These are phyloP conservation scores for Syzygium jambos DNA, from an alignment of 345 rosid genomes.

Conservation along the genomic window DNA sequence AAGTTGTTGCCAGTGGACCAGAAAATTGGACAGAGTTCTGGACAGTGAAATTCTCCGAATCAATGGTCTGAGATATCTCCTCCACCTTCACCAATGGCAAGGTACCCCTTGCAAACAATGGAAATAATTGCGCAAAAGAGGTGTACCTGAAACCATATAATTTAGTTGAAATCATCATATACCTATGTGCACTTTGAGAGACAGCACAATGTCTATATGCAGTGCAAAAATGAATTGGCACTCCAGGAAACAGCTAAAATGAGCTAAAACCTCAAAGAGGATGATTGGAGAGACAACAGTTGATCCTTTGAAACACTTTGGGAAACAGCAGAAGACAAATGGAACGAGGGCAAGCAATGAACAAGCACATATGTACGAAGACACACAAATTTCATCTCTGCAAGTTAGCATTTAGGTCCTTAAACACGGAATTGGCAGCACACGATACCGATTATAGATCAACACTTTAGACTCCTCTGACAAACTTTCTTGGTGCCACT, in stretches of 20 bases:
- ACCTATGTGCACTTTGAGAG: neutral
- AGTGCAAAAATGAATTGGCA: neutral
- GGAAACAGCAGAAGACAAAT: neutral
- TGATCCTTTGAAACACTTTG: neutral
- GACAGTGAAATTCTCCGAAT: slow-evolving; percentile 69
- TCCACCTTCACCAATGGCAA: slow-evolving; percentile 64
- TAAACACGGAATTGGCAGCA: neutral
- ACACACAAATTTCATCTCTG: neutral
- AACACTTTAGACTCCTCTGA: neutral
- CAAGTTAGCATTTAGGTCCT: neutral
- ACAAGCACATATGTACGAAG: neutral
- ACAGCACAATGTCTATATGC: neutral
- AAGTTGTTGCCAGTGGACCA: slow-evolving; percentile 72
- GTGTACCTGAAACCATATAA: slow-evolving; percentile 30
- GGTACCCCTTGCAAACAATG: slow-evolving; percentile 61
- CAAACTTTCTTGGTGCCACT: neutral
- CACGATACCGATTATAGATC: neutral
- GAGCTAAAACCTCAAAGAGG: neutral
- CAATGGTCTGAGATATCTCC: slow-evolving; percentile 90
- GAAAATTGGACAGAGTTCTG: slow-evolving; percentile 69
- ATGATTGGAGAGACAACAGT: neutral
- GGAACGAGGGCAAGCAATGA: neutral
- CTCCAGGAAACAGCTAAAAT: neutral
- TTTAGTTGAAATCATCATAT: neutral
- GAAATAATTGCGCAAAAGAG: slow-evolving; percentile 68